Evolutionary conservation across 2,329 filamentous ascomycete genomes (phyloP), one percentile per base, ranked within the genome.

Genomic region (Ophiostoma quercus): DNA sequence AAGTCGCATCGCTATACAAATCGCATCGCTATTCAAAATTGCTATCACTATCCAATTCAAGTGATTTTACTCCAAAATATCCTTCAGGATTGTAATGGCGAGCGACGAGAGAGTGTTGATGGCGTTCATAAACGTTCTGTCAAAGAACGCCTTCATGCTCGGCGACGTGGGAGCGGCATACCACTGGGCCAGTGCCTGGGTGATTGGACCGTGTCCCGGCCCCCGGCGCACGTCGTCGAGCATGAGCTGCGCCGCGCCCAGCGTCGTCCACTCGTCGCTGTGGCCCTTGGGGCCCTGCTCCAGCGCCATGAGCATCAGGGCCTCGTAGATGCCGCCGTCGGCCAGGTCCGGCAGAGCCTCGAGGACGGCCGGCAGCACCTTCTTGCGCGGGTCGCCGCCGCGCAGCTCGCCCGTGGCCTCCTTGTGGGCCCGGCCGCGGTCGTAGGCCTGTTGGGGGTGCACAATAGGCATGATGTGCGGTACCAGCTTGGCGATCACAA

Each of bases 271-370:
- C 7, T 81, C 80, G 7, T 79, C 76, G 6, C 79, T 79, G 72
- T 83, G 81, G 4, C 79, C 82, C 37, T 76, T 73, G 0, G 80
- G 80, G 1, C 78, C 80, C 65, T 82, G 79, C 39, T 79, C 76
- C 25, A 82, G 72, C 14, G 84, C 79, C 74, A 88, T 79, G 51
- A 81, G 77, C 69, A 87, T 77, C 16, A 88, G 75, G 69, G 82
- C 82, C 73, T 88, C 84, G 72, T 83, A 84, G 67, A 87, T 77
- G 11, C 82, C 83, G 2, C 85, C 80, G 72, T 84, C 84, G 70
- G 87, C 85, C 11, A 84, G 80, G 19, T 80, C 78, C 3, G 76
- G 75, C 22, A 87, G 74, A 9, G 72, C 73, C 0, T 73, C 73
- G 16, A 76, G 69, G 1, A 78, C 72, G 62, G 74, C 74, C 19